These are phyloP conservation scores for Trichomonascaceae sp. DNA, from an alignment of 1,139 yeast genomes.

Conservation along the genomic window DNA sequence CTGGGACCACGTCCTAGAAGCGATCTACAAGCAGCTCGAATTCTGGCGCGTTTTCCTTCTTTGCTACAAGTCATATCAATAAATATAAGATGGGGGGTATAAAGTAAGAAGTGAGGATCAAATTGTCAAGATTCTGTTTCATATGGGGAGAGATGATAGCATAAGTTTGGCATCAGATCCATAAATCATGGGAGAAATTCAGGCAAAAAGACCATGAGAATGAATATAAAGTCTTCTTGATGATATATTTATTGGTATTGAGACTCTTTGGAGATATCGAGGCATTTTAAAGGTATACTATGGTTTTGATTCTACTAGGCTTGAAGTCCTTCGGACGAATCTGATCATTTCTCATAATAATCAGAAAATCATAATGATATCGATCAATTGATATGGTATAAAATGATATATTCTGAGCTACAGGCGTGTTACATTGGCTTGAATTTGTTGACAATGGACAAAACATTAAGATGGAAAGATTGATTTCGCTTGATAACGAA, in stretches of 20 bases:
- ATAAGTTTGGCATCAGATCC: neutral
- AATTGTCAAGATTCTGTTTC: neutral
- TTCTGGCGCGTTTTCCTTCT: neutral
- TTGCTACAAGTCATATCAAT: neutral
- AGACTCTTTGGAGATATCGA: no score
- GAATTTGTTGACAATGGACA: neutral
- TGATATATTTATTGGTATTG: neutral
- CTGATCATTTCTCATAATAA: neutral
- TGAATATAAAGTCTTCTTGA: no score
- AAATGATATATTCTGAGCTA: neutral
- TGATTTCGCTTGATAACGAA: neutral
- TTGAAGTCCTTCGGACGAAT: neutral
- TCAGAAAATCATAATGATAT: neutral
- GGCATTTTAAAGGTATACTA: neutral
- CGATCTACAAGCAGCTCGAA: neutral
- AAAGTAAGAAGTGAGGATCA: neutral
- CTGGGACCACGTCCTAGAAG: neutral
- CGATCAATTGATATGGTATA: neutral
- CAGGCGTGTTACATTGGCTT: neutral
- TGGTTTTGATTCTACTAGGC: neutral
- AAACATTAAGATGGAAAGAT: neutral
- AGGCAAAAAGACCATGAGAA: neutral
- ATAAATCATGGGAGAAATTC: no score
- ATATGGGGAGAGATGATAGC: neutral
- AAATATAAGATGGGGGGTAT: neutral